These are phyloP conservation scores for Coemansia sp. DNA, from an alignment of 192 early-diverging fungal species.

Conservation along the genomic window DNA sequence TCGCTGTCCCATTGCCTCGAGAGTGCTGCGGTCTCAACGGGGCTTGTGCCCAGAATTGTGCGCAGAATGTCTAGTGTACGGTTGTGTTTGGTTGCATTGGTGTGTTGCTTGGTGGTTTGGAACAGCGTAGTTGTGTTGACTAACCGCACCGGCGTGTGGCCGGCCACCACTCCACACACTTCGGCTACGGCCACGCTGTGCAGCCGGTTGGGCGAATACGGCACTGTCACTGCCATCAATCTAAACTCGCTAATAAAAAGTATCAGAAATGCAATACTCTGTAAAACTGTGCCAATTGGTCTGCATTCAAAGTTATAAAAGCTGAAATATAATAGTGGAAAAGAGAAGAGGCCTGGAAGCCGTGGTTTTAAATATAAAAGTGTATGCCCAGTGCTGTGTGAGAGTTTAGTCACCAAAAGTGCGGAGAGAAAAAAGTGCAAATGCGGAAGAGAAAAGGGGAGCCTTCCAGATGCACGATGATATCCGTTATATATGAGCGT, in stretches of 20 bases:
- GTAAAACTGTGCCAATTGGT: constrained; percentile 1
- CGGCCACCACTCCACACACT: constrained; percentile 36
- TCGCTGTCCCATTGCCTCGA: constrained; percentile 9
- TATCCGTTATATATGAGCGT: constrained; percentile 19
- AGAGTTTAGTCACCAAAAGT: constrained; percentile 7
- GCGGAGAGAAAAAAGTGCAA: constrained; percentile 16
- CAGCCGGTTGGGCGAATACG: constrained; percentile 16
- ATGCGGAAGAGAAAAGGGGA: constrained; percentile 8
- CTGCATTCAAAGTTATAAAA: constrained; percentile 11
- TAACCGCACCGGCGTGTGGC: constrained; percentile 16
- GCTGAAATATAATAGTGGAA: constrained; percentile 4
- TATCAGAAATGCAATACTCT: background rate
- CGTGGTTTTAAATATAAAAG: constrained; percentile 2
- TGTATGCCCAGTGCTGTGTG: constrained; percentile 3
- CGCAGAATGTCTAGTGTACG: constrained; percentile 44
- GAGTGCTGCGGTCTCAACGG: background rate
- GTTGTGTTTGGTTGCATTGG: constrained; percentile 13
- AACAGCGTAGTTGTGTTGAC: background rate
- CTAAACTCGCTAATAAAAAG: background rate
- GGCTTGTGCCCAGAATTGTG: constrained; percentile 13
- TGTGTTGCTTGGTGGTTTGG: background rate
- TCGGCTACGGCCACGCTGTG: constrained; percentile 36
- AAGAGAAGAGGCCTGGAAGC: background rate
- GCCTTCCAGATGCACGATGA: constrained; percentile 5
- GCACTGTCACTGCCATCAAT: constrained; percentile 8